Conservation (phyloP, 73 alveolate genomes). For the Strombidium stylifer region DNA sequence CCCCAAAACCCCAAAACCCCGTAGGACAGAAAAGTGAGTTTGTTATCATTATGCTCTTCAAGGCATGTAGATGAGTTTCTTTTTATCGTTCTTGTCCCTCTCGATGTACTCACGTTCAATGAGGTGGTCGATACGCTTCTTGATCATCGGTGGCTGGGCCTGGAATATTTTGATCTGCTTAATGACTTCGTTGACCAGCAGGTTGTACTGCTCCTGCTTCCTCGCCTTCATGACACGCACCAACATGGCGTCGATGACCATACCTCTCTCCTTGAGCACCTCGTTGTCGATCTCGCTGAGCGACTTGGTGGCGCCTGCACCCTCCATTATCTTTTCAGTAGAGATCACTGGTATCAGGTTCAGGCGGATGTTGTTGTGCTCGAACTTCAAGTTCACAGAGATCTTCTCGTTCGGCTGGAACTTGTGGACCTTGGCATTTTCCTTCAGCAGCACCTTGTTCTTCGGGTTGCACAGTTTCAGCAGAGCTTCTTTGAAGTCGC, state of each 20-base stretch:
- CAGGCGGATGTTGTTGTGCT: slow-evolving; percentile 19
- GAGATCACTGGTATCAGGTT: slow-evolving; percentile 43
- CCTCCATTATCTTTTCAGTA: slow-evolving; percentile 46
- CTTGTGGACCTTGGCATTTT: slow-evolving; percentile 48
- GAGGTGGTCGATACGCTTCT: slow-evolving; percentile 80
- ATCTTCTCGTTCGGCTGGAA: slow-evolving; percentile 49
- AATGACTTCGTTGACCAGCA: slow-evolving; percentile 76
- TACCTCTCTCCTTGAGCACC: slow-evolving; percentile 53
- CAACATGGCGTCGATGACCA: slow-evolving; percentile 64
- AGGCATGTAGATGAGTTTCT: slow-evolving; percentile 76
- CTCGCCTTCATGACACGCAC: slow-evolving; percentile 82
- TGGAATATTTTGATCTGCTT: slow-evolving; percentile 80
- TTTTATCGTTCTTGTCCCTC: slow-evolving; percentile 81
- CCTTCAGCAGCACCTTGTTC: slow-evolving; percentile 51
- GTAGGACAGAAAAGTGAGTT: too few relatives aligned
- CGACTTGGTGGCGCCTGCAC: slow-evolving; percentile 18
- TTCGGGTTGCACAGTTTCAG: slow-evolving; percentile 62
- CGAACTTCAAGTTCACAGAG: slow-evolving; percentile 35
- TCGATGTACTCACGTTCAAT: slow-evolving; percentile 81
- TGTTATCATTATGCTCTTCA: too few relatives aligned
- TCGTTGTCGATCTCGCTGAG: slow-evolving; percentile 42
- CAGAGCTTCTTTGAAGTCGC: slow-evolving; percentile 41
- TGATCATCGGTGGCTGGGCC: slow-evolving; percentile 92
- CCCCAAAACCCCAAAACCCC: too few relatives aligned
- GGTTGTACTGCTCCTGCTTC: slow-evolving; percentile 64